These are phyloP conservation scores for Eucalyptus leucophloia DNA, from an alignment of 345 rosid genomes.

Conservation along the genomic window DNA sequence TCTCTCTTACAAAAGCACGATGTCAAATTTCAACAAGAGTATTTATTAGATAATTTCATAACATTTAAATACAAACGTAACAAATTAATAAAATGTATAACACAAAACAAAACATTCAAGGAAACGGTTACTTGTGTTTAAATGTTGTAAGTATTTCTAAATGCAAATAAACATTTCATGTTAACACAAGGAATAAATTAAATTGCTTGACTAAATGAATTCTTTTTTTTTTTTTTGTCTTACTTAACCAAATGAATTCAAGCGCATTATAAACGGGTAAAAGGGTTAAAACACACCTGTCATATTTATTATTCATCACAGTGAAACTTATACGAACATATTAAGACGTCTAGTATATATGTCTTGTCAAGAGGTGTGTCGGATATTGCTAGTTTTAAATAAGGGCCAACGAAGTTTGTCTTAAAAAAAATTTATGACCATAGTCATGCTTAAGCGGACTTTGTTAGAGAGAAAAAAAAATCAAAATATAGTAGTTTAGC, in stretches of 20 bases:
- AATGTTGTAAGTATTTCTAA: too few relatives aligned
- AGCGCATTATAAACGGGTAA: not conserved
- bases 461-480: not conserved
- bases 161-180: not conserved
- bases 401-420: not conserved
- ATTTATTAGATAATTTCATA: not conserved
- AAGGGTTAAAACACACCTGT: not conserved
- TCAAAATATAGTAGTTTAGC: not conserved
- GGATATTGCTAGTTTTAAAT: not conserved
- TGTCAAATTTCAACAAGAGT: not conserved
- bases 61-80: not conserved
- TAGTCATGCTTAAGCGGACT: not conserved
- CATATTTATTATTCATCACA: not conserved
- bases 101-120: not conserved
- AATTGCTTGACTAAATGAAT: too few relatives aligned
- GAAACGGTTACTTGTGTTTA: too few relatives aligned
- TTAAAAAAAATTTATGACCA: not conserved
- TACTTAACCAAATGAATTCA: not conserved
- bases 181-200: not conserved
- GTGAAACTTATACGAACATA: not conserved
- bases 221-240: too few relatives aligned
- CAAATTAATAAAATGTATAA: not conserved
- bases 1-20: not conserved
- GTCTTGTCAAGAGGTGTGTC: not conserved
- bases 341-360: not conserved